Percentiles rank a stretch among this genome's conserved stretches.
Conservation (phyloP, 192 early-diverging fungal species). For the Funneliformis geosporum region DNA sequence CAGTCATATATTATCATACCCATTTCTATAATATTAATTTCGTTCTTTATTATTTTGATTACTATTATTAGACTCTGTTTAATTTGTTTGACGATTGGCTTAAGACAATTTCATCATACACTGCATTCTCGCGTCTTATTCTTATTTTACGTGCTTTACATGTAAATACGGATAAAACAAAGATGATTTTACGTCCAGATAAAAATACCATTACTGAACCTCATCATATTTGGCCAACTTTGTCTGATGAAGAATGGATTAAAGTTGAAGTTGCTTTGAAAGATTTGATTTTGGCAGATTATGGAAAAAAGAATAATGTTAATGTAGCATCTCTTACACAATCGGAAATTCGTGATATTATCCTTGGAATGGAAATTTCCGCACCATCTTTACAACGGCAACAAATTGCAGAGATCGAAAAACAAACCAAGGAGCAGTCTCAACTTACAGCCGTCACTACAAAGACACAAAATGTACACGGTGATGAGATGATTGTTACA, state of each 20-base stretch:
- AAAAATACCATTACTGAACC: conserved; percentile 89
- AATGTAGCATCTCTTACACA: conserved; percentile 95
- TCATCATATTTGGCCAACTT: conserved; percentile 97
- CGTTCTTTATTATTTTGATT: conserved; percentile 18
- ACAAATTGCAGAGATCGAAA: conserved; percentile 97
- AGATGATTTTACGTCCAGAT: conserved; percentile 94
- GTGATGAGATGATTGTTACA: conserved; percentile 98
- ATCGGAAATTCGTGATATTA: conserved; percentile 98
- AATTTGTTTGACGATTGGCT: conserved; percentile 98
- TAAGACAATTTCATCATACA: conserved; percentile 91
- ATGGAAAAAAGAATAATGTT: conserved; percentile 99
- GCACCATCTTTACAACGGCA: conserved; percentile 95
- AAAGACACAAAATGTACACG: conserved; percentile 94
- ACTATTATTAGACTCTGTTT: conserved; percentile 55
- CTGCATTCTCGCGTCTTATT: conserved; percentile 96
- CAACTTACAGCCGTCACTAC: conserved; percentile 95
- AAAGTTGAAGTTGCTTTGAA: conserved; percentile 92
- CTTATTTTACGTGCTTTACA: conserved; percentile 96
- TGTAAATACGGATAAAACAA: conserved; percentile 97
- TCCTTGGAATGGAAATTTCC: conserved; percentile 98
- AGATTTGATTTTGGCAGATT: conserved; percentile 97
- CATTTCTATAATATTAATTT: conserved; percentile 1
- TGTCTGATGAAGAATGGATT: conserved; percentile 97
- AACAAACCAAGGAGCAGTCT: conserved; percentile 89
- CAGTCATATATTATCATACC: neutral